Percentiles rank a stretch among this genome's conserved stretches.
phyloP scores from a whole-genome alignment of 2,329 filamentous ascomycete species.

The Exophiala sideris region DNA sequence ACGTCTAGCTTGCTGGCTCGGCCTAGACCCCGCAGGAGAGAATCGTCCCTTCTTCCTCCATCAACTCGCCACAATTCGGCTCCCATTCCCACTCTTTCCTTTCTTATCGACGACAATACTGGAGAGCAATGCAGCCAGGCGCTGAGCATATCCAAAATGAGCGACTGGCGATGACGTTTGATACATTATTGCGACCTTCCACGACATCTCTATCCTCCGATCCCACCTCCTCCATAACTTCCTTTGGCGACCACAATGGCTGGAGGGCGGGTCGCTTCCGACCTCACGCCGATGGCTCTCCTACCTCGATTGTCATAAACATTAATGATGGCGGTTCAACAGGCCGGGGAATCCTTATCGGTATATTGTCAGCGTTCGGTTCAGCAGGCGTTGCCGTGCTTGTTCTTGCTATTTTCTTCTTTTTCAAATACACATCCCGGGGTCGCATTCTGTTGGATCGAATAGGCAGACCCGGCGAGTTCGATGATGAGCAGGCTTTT shows the following conservation, averaged over 20 bases:
- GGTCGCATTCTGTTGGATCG: conserved; percentile 91
- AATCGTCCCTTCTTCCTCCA: conserved; percentile 12
- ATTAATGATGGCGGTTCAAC: conserved; percentile 51
- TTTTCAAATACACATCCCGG: conserved; percentile 84
- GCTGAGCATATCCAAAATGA: conserved; percentile 23
- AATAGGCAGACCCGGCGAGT: conserved; percentile 89
- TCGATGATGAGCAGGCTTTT: conserved; percentile 96
- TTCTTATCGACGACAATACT: conserved; percentile 4
- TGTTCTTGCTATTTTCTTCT: conserved; percentile 79
- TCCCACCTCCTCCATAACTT: conserved; percentile 14
- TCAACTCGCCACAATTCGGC: conserved; percentile 15
- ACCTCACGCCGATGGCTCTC: conserved; percentile 14
- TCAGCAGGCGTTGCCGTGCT: conserved; percentile 81
- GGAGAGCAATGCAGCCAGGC: conserved; percentile 24
- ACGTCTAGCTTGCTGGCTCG: conserved; percentile 7
- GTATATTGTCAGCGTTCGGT: conserved; percentile 88
- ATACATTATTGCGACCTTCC: conserved; percentile 17
- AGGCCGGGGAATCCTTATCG: conserved; percentile 83
- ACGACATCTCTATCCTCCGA: conserved; percentile 13
- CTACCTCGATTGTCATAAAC: conserved; percentile 32
- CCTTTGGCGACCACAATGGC: conserved; percentile 9
- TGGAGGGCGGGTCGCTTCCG: conserved; percentile 15
- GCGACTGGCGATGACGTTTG: conserved; percentile 23
- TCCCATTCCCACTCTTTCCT: conserved; percentile 4
- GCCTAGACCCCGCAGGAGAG: conserved; percentile 22